Base-by-base conservation (phyloP, 371 early-diverging fungal genomes). In the Haplosporangium sp. region DNA sequence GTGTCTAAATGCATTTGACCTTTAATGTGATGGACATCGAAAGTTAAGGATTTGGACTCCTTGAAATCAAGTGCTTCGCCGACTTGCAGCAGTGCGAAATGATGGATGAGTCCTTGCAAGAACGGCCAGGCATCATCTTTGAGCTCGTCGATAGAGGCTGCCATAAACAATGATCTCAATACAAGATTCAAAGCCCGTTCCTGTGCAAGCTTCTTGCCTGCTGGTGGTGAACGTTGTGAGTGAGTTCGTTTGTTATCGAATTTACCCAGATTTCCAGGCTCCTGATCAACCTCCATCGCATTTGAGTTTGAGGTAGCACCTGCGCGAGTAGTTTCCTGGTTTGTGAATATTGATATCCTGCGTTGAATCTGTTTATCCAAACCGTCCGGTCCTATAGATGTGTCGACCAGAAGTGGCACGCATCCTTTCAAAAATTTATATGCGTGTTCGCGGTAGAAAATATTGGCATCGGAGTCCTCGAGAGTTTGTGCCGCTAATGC, bases 71-170 rank as follows among this genome's bases (percentile, higher is more conserved):
- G 71, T 0, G 89, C 88, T 62, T 94, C 94, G 5, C 87, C 90
- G 19, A 93, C 87, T 71, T 92, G 89, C 19, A 94, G 83, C 39
- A 94, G 63, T 1, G 93, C 94, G 84, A 95, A 94, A 72, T 95
- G 94, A 10, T 90, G 87, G 57, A 91, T 88, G 2, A 95, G 69
- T 55, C 91, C 85, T 42, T 91, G 86, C 39, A 95, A 84, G 65
- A 94, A 87, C 0, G 82, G 76, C 91, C 88, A 88, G 0, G 94
- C 93, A 61, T 93, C 92, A 0, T 88, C 91, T 19, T 83, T 81
- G 13, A 95, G 74, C n/a, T 88, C 89, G 1, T 88, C 84, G 59
- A 91, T 83, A 2, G 88, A 86, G 0, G 93, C 88, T 0, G 94
- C 93, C 47, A 86, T 85, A 82, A 95, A 91, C 44, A 95, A 74